Conservation (phyloP, 2,329 filamentous ascomycete genomes). For the Rugonectria rugulosa region DNA sequence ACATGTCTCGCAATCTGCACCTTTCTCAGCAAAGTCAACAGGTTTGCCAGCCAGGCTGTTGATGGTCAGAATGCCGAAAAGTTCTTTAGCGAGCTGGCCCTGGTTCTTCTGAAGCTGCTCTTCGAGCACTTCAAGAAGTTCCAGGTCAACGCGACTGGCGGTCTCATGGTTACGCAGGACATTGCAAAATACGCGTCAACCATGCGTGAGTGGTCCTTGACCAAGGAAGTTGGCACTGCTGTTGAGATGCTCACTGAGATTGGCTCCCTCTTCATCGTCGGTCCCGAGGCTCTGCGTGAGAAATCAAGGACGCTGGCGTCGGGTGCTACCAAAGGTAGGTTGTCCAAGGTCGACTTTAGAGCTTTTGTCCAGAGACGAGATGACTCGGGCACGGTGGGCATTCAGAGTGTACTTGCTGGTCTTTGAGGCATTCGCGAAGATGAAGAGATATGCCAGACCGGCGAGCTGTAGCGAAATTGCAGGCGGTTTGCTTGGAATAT, state of each 20-base stretch:
- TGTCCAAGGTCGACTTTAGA: slow-evolving; percentile 76
- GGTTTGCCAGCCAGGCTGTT: slow-evolving; percentile 71
- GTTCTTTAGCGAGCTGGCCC: slow-evolving; percentile 83
- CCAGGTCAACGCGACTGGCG: slow-evolving; percentile 89
- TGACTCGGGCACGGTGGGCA: slow-evolving; percentile 80
- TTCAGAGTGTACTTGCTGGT: slow-evolving; percentile 81
- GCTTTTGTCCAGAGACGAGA: slow-evolving; percentile 86
- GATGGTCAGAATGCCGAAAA: slow-evolving; percentile 84
- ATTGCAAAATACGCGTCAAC: slow-evolving; percentile 92
- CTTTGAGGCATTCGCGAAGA: slow-evolving; percentile 45
- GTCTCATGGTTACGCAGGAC: slow-evolving; percentile 94
- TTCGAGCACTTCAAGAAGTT: slow-evolving; percentile 96
- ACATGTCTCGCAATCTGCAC: slow-evolving; percentile 83
- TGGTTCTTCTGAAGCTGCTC: slow-evolving; percentile 78
- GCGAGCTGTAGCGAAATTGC: slow-evolving; percentile 19
- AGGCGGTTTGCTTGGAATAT: slow-evolving; percentile 28
- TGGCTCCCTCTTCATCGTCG: slow-evolving; percentile 94
- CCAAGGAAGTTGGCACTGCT: slow-evolving; percentile 70
- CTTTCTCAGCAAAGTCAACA: slow-evolving; percentile 76
- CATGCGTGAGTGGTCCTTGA: slow-evolving; percentile 81
- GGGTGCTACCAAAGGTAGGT: slow-evolving; percentile 57
- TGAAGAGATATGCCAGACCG: slow-evolving; percentile 11
- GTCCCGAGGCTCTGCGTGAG: slow-evolving; percentile 78
- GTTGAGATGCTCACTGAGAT: slow-evolving; percentile 93
- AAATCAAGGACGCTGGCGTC: slow-evolving; percentile 67